These are phyloP conservation scores for Emmonsia crescens DNA, from an alignment of 2,329 filamentous ascomycete species.

Conservation along the genomic window DNA sequence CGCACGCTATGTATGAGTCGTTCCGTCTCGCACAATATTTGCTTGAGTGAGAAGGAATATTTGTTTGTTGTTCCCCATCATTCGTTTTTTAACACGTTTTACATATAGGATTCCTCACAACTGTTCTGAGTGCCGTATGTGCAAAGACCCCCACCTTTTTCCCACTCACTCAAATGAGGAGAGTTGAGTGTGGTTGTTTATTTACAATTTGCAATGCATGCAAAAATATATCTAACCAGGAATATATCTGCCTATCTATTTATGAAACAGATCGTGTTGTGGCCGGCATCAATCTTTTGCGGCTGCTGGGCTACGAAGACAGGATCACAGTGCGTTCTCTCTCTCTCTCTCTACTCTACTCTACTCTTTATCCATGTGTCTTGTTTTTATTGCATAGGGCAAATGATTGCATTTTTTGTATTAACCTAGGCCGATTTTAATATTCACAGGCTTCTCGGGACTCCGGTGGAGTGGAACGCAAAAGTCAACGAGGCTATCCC, in stretches of 20 bases:
- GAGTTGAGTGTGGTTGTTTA: background rate
- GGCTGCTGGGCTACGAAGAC: conserved; percentile 46
- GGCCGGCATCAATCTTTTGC: conserved; percentile 45
- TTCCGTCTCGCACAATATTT: background rate
- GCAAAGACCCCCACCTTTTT: background rate
- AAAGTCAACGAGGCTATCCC: conserved; percentile 42
- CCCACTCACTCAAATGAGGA: background rate
- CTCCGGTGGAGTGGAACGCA: conserved; percentile 43
- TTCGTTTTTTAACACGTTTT: background rate
- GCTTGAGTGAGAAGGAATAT: background rate
- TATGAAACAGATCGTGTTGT: conserved; percentile 39
- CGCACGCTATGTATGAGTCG: background rate
- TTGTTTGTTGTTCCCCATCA: too few species aligned
- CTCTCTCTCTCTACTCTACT: background rate
- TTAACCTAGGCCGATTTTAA: conserved; percentile 10
- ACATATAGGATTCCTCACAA: conserved; percentile 34
- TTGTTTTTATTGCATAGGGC: background rate
- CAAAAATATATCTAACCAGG: background rate
- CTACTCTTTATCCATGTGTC: background rate
- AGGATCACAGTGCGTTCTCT: conserved; percentile 40
- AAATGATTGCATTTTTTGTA: background rate
- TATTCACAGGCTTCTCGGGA: conserved; percentile 38
- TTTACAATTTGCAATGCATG: background rate
- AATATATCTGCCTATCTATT: background rate
- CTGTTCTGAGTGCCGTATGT: conserved; percentile 41